Conservation (phyloP, 768 basidiomycete genomes). For the Trametes cingulata region DNA sequence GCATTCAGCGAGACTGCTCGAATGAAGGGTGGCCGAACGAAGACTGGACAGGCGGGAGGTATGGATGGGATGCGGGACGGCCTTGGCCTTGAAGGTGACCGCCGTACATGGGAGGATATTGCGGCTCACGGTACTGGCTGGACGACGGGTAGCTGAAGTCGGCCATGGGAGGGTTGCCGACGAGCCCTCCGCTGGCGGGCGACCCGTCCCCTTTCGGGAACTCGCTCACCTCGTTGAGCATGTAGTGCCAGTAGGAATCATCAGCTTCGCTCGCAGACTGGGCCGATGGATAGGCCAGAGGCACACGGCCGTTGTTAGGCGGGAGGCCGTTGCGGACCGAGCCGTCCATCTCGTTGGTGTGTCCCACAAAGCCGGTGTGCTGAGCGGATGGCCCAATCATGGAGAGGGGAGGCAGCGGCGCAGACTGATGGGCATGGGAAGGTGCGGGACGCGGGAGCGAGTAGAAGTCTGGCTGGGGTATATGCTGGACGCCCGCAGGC, state of each 20-base stretch:
- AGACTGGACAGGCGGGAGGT: conserved; percentile 15
- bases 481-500: neutral
- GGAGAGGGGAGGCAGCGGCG: conserved; percentile 6
- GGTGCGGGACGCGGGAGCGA: neutral
- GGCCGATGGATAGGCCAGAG: neutral
- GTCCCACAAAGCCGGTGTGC: neutral
- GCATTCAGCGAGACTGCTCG: conserved; percentile 8
- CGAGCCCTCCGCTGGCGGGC: neutral
- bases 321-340: neutral
- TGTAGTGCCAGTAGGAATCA: conserved; percentile 10
- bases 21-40: conserved; percentile 2
- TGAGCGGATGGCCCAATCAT: conserved; percentile 1
- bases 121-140: conserved; percentile 1
- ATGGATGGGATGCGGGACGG: neutral
- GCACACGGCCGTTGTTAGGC: neutral
- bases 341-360: neutral
- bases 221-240: conserved; percentile 4
- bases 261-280: conserved; percentile 2
- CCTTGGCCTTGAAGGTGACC: neutral
- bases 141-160: neutral
- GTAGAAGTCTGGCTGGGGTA: neutral
- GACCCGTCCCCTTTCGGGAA: neutral
- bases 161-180: neutral
- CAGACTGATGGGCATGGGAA: neutral
- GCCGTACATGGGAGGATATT: neutral